These are phyloP conservation scores for Claviceps sp. DNA, from an alignment of 2,329 filamentous ascomycete genomes.

Conservation along the genomic window DNA sequence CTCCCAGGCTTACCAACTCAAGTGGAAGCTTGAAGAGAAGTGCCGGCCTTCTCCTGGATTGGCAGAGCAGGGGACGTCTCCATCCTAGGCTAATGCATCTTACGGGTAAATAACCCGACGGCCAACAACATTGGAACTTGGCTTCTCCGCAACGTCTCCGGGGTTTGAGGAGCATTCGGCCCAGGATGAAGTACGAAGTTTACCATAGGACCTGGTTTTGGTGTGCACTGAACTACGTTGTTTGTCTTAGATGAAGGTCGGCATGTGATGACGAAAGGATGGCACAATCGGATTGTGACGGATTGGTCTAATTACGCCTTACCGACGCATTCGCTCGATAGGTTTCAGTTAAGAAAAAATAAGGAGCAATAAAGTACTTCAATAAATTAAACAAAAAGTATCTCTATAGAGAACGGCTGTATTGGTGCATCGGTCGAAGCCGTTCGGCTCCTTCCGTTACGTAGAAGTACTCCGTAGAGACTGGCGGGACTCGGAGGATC, in stretches of 20 bases:
- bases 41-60: too few species aligned
- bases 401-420: too few species aligned
- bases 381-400: background rate
- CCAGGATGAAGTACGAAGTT: background rate
- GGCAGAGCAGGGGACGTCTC: background rate
- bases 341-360: background rate
- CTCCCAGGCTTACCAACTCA: too few species aligned
- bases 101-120: background rate
- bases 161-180: too few species aligned
- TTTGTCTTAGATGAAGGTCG: background rate
- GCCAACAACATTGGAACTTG: background rate
- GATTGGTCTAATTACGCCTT: background rate
- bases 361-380: background rate
- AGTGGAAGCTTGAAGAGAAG: too few species aligned
- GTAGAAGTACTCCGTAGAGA: too few species aligned
- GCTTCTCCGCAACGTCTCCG: too few species aligned
- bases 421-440: too few species aligned
- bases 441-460: too few species aligned
- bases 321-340: background rate
- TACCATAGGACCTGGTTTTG: background rate
- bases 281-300: slow-evolving; percentile 1
- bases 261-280: slow-evolving; percentile 2
- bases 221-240: background rate
- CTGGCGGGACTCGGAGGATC: too few species aligned
- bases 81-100: background rate